Percentiles rank a stretch among this genome's conserved stretches.
These are phyloP conservation scores for Phoma sp. DNA, from an alignment of 2,329 filamentous ascomycete genomes.

Conservation along the genomic window DNA sequence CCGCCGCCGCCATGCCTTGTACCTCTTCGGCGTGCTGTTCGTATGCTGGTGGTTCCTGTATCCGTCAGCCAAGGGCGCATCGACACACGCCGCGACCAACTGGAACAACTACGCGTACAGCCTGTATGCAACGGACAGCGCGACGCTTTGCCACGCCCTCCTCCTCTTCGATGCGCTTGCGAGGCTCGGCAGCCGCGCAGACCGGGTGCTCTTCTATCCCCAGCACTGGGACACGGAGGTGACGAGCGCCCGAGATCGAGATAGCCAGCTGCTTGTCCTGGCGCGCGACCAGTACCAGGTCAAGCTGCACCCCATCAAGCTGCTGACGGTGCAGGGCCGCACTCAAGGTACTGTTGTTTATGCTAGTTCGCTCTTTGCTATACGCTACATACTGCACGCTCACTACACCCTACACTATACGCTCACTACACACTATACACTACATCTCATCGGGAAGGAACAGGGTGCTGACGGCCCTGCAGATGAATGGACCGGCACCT, in stretches of 20 bases:
- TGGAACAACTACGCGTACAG: slow-evolving; percentile 53
- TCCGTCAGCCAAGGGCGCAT: slow-evolving; percentile 21
- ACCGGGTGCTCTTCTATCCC: slow-evolving; percentile 55
- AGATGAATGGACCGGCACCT: slow-evolving; percentile 54
- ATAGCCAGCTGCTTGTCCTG: slow-evolving; percentile 56
- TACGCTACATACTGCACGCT: background rate
- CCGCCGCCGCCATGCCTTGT: slow-evolving; percentile 40
- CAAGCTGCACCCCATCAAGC: slow-evolving; percentile 56
- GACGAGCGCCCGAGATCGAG: slow-evolving; percentile 38
- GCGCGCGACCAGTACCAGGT: slow-evolving; percentile 59
- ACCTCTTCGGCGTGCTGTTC: slow-evolving; percentile 35
- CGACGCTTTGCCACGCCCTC: slow-evolving; percentile 53
- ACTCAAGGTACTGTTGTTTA: slow-evolving; percentile 32
- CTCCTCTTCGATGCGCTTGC: slow-evolving; percentile 55
- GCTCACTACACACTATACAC: background rate
- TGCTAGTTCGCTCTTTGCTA: background rate
- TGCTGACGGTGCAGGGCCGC: slow-evolving; percentile 46
- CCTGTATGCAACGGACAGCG: slow-evolving; percentile 52
- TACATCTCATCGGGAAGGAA: slow-evolving; percentile 1
- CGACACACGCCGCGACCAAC: slow-evolving; percentile 24
- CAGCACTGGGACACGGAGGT: slow-evolving; percentile 47
- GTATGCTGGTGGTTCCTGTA: slow-evolving; percentile 42
- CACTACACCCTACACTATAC: too few relatives aligned
- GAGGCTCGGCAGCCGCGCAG: slow-evolving; percentile 52
- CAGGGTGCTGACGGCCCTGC: slow-evolving; percentile 26